Percentiles rank a stretch among this genome's conserved stretches.
Conservation (phyloP, 1,139 yeast genomes). For the Diutina ranongensis region DNA sequence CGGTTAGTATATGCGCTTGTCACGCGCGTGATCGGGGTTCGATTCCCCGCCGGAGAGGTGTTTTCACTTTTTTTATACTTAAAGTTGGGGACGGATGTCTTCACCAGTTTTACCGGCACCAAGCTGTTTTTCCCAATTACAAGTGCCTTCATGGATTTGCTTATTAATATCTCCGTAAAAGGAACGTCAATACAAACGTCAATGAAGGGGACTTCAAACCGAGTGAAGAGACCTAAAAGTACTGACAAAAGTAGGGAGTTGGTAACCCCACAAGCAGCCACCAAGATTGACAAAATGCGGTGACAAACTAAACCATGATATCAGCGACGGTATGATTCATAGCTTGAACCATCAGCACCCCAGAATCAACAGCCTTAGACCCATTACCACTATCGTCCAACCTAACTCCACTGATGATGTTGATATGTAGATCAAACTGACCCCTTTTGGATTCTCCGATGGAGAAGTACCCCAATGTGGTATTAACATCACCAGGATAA, state of each 20-base stretch:
- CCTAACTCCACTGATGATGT: too few species aligned
- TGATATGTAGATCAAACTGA: too few species aligned
- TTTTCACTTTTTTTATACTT: too few species aligned
- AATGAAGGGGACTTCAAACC: conserved; percentile 32
- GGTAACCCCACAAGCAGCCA: conserved; percentile 48
- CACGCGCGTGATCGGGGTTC: neutral
- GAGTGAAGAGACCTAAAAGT: conserved; percentile 42
- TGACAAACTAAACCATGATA: conserved; percentile 14
- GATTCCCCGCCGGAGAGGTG: neutral
- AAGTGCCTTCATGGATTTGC: conserved; percentile 32
- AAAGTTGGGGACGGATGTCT: conserved; percentile 30
- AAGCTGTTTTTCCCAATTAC: conserved; percentile 41
- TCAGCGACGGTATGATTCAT: conserved; percentile 31
- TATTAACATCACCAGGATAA: too few species aligned
- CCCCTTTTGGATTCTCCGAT: too few species aligned
- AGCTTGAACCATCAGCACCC: conserved; percentile 14
- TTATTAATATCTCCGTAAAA: conserved; percentile 29
- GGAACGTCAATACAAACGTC: conserved; percentile 25
- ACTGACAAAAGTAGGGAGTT: conserved; percentile 48
- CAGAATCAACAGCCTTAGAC: conserved; percentile 26
- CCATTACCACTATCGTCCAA: too few species aligned
- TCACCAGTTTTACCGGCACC: conserved; percentile 38
- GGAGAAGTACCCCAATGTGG: too few species aligned
- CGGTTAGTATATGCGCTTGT: neutral
- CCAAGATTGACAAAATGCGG: conserved; percentile 34